Evolutionary conservation across 805 yeast species (phyloP), one percentile per base, ranked within the genome.

Genomic region (Metschnikowia lunata): DNA sequence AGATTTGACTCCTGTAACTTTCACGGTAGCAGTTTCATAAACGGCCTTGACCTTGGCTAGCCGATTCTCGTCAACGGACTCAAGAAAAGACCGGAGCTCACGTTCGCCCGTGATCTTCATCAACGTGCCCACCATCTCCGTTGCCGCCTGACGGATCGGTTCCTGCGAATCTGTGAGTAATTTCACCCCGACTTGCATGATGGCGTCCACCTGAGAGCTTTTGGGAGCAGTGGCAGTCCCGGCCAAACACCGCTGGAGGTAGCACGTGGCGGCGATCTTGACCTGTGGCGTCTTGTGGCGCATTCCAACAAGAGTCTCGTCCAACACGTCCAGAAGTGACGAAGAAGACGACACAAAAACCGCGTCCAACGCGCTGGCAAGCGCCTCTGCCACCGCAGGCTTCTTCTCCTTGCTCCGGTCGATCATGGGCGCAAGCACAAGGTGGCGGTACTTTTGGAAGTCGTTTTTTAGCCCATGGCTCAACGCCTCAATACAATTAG

Each of bases 371-470:
- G 91, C 83, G 26, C 61, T 64, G 14, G 72, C 69, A n/a, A 91
- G 68, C 0, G 93, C 84, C 23, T 83, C 89, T 2, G 85, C 69
- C 0, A 88, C 93, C 3, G 83, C 69, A 26, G 78, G 82, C 57
- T 91, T 91, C 69, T 86, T 89, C 61, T 93, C 99, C 58, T 88
- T 90, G 11, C 87, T 78, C 54, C 97, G 75, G 52, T 88, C 97
- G 35, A 93, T 63, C 45, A 86, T 62, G 0, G 93, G 82, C 2
- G 66, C 63, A 26, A 88, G 67, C 1, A 87, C 74, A 1, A 73
- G 55, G 0, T 69, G 46, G 36, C 70, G 75, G 60, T 85, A 84
- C 48, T 69, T 75, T 18, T 68, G 72, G 57, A 87, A 88, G 6
- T 67, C 69, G 1, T 61, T 52, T 43, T 82, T 72, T 37, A 93